Evolutionary conservation across 352 stramenopile genomes (phyloP), one percentile per base, ranked within the genome.

Genomic region (Aphanomyces invadans): DNA sequence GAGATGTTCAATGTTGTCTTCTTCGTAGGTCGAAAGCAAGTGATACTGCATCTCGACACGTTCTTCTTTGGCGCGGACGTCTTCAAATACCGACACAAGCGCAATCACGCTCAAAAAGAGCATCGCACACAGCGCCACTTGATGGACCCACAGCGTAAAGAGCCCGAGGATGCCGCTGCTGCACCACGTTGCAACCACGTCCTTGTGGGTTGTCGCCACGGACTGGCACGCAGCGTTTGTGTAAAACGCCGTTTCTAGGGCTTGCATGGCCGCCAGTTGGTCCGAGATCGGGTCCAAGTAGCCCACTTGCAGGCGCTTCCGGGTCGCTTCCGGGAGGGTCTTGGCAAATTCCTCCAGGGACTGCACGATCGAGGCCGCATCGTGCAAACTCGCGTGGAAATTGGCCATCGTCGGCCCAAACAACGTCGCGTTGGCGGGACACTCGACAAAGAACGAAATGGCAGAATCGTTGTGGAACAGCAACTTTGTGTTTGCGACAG

Each of bases 61-160:
- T 21, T 80, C 56, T 71, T 92, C 84, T 33, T 83, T 82, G n/a
- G 83, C 78, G 63, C 89, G 80, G 38, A 92, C 84, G 55, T 83
- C 78, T 71, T 92, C 84, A 73, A 90, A 92, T 15, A 90, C 80
- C 31, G 90, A 71, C 57, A 90, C 82, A 12, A 79, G 80, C 39
- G 81, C 76, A 44, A 90, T 61, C 51, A 90, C 76, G 69, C 78
- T 79, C 52, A 89, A 76, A 65, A 90, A 90, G 2, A 92, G 71
- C 32, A 89, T 75, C n/a, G 88, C 54, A 55, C 84, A 92, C 11
- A 92, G 65, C 57, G 90, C 60, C 36, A 92, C 80, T 75, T 92
- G 84, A 63, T 92, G 84, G 52, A 88, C 76, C 84, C 84, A 92
- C 80, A 92, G 87, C 15, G 81, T 89, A 59, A 90, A 89, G 66